phyloP scores from a whole-genome alignment of 768 basidiomycete species.

The Boletus sp. region DNA sequence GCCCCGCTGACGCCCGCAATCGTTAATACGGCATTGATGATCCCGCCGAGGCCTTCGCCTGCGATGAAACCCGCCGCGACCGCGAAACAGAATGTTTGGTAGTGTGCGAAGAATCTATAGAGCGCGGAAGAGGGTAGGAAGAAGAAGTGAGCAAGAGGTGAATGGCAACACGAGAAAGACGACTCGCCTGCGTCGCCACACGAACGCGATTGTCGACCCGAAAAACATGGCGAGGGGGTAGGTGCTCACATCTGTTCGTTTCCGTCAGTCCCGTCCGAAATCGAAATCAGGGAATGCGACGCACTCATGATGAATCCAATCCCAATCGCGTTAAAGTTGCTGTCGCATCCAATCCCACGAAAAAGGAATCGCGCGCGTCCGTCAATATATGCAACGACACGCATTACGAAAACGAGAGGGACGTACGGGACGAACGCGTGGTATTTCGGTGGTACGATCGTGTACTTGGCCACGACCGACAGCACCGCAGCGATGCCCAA shows the following conservation, averaged over 20 bases:
- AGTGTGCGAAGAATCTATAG: constrained; percentile 11
- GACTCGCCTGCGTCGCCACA: constrained; percentile 17
- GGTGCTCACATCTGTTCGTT: constrained; percentile 19
- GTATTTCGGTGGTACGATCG: constrained; percentile 23
- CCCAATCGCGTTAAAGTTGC: constrained; percentile 30
- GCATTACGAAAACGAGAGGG: background rate
- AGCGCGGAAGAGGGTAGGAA: background rate
- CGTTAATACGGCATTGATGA: constrained; percentile 32
- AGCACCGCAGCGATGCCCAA: constrained; percentile 45
- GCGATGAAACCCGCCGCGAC: constrained; percentile 41
- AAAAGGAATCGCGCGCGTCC: background rate
- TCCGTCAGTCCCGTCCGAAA: background rate
- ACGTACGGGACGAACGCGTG: constrained; percentile 23
- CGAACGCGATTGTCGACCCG: constrained; percentile 23
- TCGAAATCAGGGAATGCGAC: background rate
- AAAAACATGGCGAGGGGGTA: constrained; percentile 26
- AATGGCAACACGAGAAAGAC: background rate
- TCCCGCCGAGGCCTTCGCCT: constrained; percentile 40
- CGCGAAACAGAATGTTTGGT: constrained; percentile 32
- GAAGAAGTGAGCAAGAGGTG: background rate
- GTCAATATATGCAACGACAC: background rate
- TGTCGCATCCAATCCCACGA: background rate
- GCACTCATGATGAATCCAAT: constrained; percentile 8
- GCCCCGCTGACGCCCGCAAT: constrained; percentile 31
- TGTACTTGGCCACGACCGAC: constrained; percentile 42